Evolutionary conservation across 345 rosid genomes (phyloP).

Genomic region (Rhodamnia argentea): DNA sequence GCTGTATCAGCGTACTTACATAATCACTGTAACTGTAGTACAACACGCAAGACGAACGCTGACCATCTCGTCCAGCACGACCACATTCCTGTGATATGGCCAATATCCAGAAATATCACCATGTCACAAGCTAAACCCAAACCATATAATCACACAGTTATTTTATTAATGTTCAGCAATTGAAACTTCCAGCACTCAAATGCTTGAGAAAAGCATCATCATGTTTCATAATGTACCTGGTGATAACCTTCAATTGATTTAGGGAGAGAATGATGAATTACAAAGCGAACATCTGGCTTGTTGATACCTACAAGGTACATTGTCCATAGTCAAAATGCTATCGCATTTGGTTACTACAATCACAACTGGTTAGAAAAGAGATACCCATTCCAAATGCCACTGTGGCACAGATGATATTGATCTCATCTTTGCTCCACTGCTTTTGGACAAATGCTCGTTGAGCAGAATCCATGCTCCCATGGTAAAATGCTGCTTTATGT

Average conservation of each 20-base stretch:
- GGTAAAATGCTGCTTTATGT: conserved; percentile 95
- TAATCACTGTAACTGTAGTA: conserved; percentile 93
- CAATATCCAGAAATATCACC: neutral
- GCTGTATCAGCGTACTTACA: conserved; percentile 32
- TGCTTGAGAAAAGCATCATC: neutral
- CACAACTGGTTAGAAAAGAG: neutral
- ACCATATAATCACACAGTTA: neutral
- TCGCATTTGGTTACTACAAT: neutral
- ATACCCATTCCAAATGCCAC: conserved; percentile 99
- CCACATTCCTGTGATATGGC: conserved; percentile 69
- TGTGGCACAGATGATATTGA: conserved; percentile 94
- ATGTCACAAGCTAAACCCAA: neutral
- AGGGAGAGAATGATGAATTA: conserved; percentile 97
- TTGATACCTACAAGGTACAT: conserved; percentile 61
- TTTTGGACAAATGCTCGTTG: conserved; percentile 70
- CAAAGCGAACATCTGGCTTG: conserved; percentile 99
- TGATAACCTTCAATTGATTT: conserved; percentile 99
- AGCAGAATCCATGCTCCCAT: conserved; percentile 85
- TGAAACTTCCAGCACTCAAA: neutral
- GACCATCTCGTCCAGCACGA: conserved; percentile 99
- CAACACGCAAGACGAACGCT: conserved; percentile 78
- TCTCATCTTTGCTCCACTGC: conserved; percentile 99
- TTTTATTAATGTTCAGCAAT: neutral
- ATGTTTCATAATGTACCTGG: conserved; percentile 44
- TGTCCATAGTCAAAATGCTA: neutral